Percentiles rank a stretch among this genome's conserved stretches.
These are phyloP conservation scores for Lantana camara DNA, from an alignment of 257 asterid species.

Conservation along the genomic window DNA sequence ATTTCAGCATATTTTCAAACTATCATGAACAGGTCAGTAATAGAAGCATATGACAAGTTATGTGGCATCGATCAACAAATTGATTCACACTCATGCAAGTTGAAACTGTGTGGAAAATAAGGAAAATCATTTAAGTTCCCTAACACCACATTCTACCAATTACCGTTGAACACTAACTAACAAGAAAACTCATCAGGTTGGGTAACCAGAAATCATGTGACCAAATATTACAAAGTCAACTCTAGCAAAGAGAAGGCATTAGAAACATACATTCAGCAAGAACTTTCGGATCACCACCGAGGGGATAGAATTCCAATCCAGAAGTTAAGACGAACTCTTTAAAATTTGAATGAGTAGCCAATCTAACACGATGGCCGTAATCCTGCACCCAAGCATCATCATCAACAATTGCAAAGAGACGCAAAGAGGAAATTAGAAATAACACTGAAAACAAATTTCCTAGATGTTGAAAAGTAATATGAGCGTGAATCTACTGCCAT, in stretches of 20 bases:
- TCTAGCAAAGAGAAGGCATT: constrained; percentile 17
- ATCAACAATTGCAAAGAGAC: constrained; percentile 34
- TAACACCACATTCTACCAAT: not conserved
- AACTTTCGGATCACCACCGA: constrained; percentile 95
- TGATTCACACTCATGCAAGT: not conserved
- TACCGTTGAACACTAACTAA: constrained; percentile 8
- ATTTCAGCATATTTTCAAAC: not conserved
- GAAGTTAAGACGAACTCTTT: constrained; percentile 94
- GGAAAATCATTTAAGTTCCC: constrained; percentile 6
- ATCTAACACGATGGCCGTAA: constrained; percentile 91
- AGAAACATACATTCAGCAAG: constrained; percentile 87
- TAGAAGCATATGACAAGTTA: not conserved
- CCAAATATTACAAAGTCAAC: constrained; percentile 19
- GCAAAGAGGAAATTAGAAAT: constrained; percentile 8
- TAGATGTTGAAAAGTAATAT: constrained; percentile 9
- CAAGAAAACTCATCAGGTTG: constrained; percentile 1
- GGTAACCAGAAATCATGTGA: constrained; percentile 20
- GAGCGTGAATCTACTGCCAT: constrained; percentile 10
- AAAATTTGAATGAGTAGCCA: constrained; percentile 95
- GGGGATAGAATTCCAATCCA: constrained; percentile 96
- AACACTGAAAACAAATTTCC: not conserved
- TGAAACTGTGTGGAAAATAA: not conserved
- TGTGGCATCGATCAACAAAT: not conserved
- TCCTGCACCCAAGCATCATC: constrained; percentile 69
- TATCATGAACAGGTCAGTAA: not conserved